Evolutionary conservation across 2,329 filamentous ascomycete species (phyloP).

Genomic region (Metarhizium humberi): DNA sequence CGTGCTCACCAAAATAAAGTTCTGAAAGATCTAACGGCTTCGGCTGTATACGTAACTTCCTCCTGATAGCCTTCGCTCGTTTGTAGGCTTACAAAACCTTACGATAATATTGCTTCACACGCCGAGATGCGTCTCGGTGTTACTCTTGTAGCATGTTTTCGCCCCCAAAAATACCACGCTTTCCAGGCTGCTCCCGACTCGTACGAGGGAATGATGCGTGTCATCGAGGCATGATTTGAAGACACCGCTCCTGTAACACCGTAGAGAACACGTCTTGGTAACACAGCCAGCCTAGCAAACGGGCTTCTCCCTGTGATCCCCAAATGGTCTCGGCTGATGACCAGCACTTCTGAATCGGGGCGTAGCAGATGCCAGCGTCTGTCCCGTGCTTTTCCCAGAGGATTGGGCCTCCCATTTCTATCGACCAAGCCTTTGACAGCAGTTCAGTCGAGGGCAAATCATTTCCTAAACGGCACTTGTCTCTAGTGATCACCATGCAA

Average conservation of each 20-base stretch:
- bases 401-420: background rate
- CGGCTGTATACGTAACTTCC: too few species aligned
- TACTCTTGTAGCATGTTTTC: background rate
- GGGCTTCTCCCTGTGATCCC: too few species aligned
- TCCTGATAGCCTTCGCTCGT: too few species aligned
- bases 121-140: background rate
- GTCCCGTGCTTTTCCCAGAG: background rate
- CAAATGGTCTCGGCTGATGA: background rate
- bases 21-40: too few species aligned
- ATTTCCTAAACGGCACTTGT: too few species aligned
- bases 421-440: too few species aligned
- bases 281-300: background rate
- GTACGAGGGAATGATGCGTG: too few species aligned
- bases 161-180: background rate
- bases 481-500: too few species aligned
- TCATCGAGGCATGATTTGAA: too few species aligned
- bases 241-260: too few species aligned
- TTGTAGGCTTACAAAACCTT: background rate
- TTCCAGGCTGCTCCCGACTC: background rate
- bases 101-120: background rate
- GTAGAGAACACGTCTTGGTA: background rate
- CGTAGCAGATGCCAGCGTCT: background rate
- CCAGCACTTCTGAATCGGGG: background rate
- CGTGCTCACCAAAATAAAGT: too few species aligned
- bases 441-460: too few species aligned